Evolutionary conservation across 1,284 basidiomycete species (phyloP), one percentile per base, ranked within the genome.

Genomic region (Vanrija sp.): DNA sequence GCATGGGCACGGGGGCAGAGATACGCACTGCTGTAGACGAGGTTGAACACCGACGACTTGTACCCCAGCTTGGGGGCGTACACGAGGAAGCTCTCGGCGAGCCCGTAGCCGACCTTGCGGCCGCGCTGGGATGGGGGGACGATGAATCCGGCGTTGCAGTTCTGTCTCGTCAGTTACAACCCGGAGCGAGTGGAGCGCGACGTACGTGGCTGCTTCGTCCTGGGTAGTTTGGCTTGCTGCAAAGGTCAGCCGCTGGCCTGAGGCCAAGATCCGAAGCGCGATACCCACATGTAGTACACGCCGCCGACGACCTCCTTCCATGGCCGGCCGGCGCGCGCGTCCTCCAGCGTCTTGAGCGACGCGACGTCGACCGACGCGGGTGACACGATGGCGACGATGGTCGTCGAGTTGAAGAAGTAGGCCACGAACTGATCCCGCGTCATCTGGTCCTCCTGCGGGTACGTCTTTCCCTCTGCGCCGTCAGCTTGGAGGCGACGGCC

Each of bases 161-260:
- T 72, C 55, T 61, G 43, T 14, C 10, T 58, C 65, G 26, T 40
- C 21, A 1, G 7, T 14, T 23, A 23, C 21, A 23, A 26, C 28
- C 23, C 6, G 34, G 6, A 19, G 16, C n/a, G 19, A 5, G 16
- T 18, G 21, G 9, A 18, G 46, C 16, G 23, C 16, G 1, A 81
- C 88, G 79, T 67, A 91, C 89, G 80, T 94, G 92, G 39, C 89
- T 91, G 4, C 89, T 90, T 57, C 92, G 82, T n/a, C 92, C 91
- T 3, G 89, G 90, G 76, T 94, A 93, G 73, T 93, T 93, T 38
- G 90, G 89, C 77, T 93, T 94, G 58, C 92, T 83, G 83, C 12
- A 16, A 16, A 38, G n/a, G 47, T 51, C 29, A 52, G 47, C 51
- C 47, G 21, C 3, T 23, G n/a, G n/a, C n/a, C n/a, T n/a, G 51